Percentiles rank a stretch among this genome's conserved stretches.
Conservation (phyloP, 345 rosid species). For the Salix koriyanagi region DNA sequence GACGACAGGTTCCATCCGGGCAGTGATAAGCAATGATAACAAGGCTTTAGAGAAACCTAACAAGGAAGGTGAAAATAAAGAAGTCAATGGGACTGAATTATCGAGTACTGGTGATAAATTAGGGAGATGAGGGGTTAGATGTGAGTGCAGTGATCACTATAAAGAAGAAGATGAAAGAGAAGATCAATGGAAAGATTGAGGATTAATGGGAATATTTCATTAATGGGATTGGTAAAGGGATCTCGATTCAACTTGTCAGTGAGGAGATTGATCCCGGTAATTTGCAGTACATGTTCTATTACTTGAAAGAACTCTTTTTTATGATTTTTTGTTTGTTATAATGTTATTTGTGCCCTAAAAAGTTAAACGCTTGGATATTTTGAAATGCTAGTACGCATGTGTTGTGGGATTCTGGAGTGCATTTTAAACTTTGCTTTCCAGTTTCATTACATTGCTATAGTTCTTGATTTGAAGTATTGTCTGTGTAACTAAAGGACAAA, state of each 20-base stretch:
- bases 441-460: no score
- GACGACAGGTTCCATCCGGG: slow-evolving; percentile 29
- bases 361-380: neutral
- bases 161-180: slow-evolving; percentile 78
- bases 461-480: no score
- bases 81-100: slow-evolving; percentile 16
- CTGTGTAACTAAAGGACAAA: no score
- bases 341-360: neutral
- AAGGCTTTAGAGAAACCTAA: slow-evolving; percentile 34
- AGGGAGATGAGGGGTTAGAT: slow-evolving; percentile 25
- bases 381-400: no score
- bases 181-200: slow-evolving; percentile 59
- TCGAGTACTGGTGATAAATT: slow-evolving; percentile 7
- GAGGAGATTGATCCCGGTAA: slow-evolving; percentile 81
- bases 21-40: slow-evolving; percentile 64
- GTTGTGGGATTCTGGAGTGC: no score
- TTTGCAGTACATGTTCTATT: neutral
- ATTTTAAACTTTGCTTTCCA: no score
- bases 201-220: slow-evolving; percentile 62
- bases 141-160: slow-evolving; percentile 66
- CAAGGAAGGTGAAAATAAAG: slow-evolving; percentile 23
- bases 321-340: neutral
- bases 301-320: neutral
- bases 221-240: slow-evolving; percentile 78
- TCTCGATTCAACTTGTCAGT: slow-evolving; percentile 75